These are phyloP conservation scores for Psilocybe mexicana DNA, from an alignment of 1,284 basidiomycete genomes.

Conservation along the genomic window DNA sequence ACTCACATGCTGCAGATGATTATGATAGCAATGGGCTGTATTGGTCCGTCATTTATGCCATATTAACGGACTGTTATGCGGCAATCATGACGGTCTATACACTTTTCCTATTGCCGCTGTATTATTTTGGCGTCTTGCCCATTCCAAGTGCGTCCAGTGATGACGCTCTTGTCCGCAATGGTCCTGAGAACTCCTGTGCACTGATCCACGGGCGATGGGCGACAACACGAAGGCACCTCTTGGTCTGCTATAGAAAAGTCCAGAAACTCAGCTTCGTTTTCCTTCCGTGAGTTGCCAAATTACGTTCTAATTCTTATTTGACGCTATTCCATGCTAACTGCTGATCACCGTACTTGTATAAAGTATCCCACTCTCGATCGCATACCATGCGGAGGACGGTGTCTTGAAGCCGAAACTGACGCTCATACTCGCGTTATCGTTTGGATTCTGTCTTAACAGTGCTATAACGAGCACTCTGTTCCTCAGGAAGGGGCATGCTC, in stretches of 20 bases:
- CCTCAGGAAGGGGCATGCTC: background rate
- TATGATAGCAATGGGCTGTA: no score
- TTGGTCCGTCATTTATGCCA: no score
- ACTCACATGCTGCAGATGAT: no score
- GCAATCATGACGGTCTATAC: no score
- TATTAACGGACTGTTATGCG: no score
- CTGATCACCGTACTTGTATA: background rate
- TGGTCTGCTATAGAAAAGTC: background rate
- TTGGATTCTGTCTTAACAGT: background rate
- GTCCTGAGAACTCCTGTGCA: background rate
- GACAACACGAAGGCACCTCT: background rate
- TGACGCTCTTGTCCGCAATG: background rate
- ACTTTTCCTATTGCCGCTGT: background rate
- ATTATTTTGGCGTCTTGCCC: background rate
- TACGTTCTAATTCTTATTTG: background rate
- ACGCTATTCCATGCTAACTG: background rate
- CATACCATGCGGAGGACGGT: no score
- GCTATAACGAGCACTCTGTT: background rate
- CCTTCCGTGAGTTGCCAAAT: background rate
- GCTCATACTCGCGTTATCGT: background rate
- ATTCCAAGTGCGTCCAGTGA: no score
- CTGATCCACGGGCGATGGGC: background rate
- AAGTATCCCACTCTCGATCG: no score
- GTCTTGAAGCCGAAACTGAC: no score
- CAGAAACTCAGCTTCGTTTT: background rate